Evolutionary conservation across 371 early-diverging fungal genomes (phyloP), one percentile per base, ranked within the genome.

Genomic region (Circinella umbellata): DNA sequence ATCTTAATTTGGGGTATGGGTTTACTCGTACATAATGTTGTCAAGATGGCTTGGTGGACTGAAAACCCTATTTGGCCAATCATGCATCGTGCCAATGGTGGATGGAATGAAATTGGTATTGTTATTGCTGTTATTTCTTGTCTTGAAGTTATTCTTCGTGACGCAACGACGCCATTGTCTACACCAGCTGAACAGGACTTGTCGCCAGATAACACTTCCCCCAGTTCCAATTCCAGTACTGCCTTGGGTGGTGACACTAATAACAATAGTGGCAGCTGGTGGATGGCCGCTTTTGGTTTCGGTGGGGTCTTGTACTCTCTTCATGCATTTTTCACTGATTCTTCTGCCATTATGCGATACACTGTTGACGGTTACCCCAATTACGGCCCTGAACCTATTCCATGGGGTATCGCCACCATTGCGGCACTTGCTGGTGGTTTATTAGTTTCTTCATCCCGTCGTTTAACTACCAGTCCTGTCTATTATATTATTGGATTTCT

Each of bases 61-160:
- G 91, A 92, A 81, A 93, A 94, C 77, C 93, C 93, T 0, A 88
- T 90, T 55, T 93, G 93, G 94, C 89, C 91, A 27, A 90, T 92
- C 46, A 93, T 93, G 93, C 83, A 92, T 71, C 80, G 73, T 47
- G 75, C 69, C 5, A 93, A 89, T 70, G 94, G 93, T 63, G 93
- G 93, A 1, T 81, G 84, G 74, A 93, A 93, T 76, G 77, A 77
- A 64, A 75, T 86, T 11, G 94, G 90, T 37, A 75, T 93, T 53
- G 76, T 80, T 7, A 70, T 93, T 55, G 92, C 88, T 34, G 69
- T 89, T 3, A 67, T 91, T 71, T 88, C 91, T 8, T 80, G 85
- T 11, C 65, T 81, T 15, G 88, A 87, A 61, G 81, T 90, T 4
- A 73, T 84, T 38, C 54, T 88, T 38, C 85, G 90, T 20, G 83